Base-by-base conservation (phyloP, 768 basidiomycete genomes). In the Calocera cornea region DNA sequence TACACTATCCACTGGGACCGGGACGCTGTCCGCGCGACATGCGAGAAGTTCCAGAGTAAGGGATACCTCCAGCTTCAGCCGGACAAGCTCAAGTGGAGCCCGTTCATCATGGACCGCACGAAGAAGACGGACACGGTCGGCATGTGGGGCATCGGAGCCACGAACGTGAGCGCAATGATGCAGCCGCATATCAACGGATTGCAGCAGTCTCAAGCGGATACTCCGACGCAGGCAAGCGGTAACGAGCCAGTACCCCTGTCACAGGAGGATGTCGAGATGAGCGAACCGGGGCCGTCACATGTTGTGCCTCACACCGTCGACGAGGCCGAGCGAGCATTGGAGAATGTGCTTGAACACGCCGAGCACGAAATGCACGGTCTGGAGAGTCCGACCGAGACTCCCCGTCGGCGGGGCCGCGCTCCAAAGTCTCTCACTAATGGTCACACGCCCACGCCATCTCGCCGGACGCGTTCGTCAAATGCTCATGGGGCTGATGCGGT, bases 81-180 rank as follows among this genome's bases (percentile, higher is more conserved):
- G 1, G 92, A 95, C 73, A 86, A 86, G 75, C 81, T 98, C 69
- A 93, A 92, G 73, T 99, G 95, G 90, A 95, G 87, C 69, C 95
- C 95, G 31, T 98, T 95, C 77, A 78, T 97, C 41, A 76, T 92
- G 49, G 80, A 86, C 31, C 70, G 78, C 24, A 60, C 54, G 54
- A 60, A 33, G 54, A 60, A 60, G 54, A 60, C 54, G 54, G 54
- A 40, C 10, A 33, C 54, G 27, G 54, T 60, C 27, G 54, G 54
- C 8, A 29, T 60, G 31, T 27, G 27, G 24, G 54, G 54, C 2
- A 27, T 60, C 24, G 54, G 54, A 16, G 54, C 54, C 16, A 33
- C 54, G 16, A 60, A 60, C 54, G 7, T 60, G 16, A 19, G 54
- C 54, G 54, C 54, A 2, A 16, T 33, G 24, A 14, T 29, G 27